Percentiles rank a stretch among this genome's conserved stretches.
phyloP scores from a whole-genome alignment of 257 asterid species.

The Ilex aquifolium region DNA sequence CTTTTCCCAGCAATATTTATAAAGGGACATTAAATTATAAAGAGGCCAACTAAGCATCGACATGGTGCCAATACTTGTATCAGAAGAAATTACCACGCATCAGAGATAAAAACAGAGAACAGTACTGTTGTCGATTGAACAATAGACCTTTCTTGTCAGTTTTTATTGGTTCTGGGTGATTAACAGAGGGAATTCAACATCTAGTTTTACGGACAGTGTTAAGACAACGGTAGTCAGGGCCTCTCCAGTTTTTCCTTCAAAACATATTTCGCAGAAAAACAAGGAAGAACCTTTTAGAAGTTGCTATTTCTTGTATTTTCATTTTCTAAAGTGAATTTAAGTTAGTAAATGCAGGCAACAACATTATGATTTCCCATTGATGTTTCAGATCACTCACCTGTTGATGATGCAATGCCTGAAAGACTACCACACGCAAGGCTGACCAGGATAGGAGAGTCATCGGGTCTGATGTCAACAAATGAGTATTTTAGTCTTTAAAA shows the following conservation, averaged over 20 bases:
- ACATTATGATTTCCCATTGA: background rate
- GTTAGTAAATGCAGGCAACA: too few relatives aligned
- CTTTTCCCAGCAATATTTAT: background rate
- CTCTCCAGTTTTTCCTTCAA: background rate
- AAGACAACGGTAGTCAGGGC: background rate
- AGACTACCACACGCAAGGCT: constrained; percentile 87
- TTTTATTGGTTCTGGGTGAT: too few relatives aligned
- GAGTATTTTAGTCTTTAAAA: background rate
- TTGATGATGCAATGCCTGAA: constrained; percentile 79
- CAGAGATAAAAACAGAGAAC: too few relatives aligned
- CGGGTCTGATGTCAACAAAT: constrained; percentile 44
- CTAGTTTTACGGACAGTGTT: background rate
- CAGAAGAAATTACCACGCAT: too few relatives aligned
- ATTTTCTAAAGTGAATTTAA: too few relatives aligned
- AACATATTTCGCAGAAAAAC: background rate
- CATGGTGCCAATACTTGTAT: too few relatives aligned
- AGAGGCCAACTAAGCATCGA: too few relatives aligned
- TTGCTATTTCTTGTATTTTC: background rate
- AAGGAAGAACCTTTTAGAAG: background rate
- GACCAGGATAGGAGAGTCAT: constrained; percentile 58
- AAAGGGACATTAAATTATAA: too few relatives aligned
- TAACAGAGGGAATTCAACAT: background rate
- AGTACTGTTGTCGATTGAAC: too few relatives aligned
- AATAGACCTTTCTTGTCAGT: too few relatives aligned
- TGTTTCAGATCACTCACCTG: constrained; percentile 43